Percentiles rank a stretch among this genome's conserved stretches.
phyloP scores from a whole-genome alignment of 73 alveolate species.

The Paramecium bursaria region DNA sequence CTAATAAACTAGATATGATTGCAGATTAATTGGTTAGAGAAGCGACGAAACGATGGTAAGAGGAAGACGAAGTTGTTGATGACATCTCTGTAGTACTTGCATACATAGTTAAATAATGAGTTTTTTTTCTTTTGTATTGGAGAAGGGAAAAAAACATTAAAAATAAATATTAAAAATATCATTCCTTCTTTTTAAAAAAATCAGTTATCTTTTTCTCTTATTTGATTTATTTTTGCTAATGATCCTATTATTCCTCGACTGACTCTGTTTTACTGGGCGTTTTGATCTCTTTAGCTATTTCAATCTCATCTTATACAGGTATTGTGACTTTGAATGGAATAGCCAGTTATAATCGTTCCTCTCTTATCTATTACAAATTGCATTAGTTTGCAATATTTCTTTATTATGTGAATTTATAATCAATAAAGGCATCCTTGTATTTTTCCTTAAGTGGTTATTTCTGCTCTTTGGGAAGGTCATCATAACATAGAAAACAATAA shows the following conservation, averaged over 20 bases:
- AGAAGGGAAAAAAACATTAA: too few relatives aligned
- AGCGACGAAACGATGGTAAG: constrained; percentile 86
- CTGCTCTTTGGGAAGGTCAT: constrained; percentile 10
- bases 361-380: constrained; percentile 12
- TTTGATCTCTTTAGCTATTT: constrained; percentile 24
- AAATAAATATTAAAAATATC: too few relatives aligned
- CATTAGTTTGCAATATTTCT: constrained; percentile 34
- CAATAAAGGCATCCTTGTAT: background rate
- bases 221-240: too few relatives aligned
- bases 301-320: background rate
- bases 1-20: constrained; percentile 56
- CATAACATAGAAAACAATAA: constrained; percentile 37
- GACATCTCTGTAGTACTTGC: constrained; percentile 82
- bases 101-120: too few relatives aligned
- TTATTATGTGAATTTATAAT: background rate
- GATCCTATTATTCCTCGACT: too few relatives aligned
- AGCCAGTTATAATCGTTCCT: background rate
- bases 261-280: constrained; percentile 62
- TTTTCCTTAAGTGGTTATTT: background rate
- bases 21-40: constrained; percentile 76
- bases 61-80: constrained; percentile 88
- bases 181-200: too few relatives aligned
- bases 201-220: too few relatives aligned
- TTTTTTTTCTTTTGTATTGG: too few relatives aligned
- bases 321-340: background rate